A percentile compares a stretch with the other conserved stretches of the same genome.
phyloP scores from a whole-genome alignment of 371 early-diverging fungal genomes.

The Dichotomocladium elegans region DNA sequence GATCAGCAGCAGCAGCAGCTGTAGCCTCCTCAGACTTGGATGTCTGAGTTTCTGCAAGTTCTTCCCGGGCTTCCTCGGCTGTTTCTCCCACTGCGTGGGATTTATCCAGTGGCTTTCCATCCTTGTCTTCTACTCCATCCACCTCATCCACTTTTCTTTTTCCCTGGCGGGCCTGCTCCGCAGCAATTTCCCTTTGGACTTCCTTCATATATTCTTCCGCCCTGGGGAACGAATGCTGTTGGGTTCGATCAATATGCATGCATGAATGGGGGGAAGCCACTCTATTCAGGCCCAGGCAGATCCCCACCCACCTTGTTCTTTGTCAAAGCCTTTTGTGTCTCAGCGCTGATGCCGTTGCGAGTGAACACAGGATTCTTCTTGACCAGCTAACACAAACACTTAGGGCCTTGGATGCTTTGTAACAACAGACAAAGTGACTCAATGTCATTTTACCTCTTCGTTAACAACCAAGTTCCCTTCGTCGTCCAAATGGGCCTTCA shows the following conservation, averaged over 20 bases:
- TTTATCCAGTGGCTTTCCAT: neutral
- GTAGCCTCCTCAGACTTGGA: neutral
- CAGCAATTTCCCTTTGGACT: constrained; percentile 19
- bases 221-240: constrained; percentile 44
- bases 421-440: too few species aligned
- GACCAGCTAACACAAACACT: too few species aligned
- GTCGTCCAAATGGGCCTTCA: constrained; percentile 62
- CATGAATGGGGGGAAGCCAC: too few species aligned
- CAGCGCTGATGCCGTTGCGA: constrained; percentile 37
- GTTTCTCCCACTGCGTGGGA: constrained; percentile 2
- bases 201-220: constrained; percentile 41
- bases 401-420: too few species aligned
- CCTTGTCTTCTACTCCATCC: constrained; percentile 2
- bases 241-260: neutral
- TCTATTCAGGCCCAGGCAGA: too few species aligned
- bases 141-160: constrained; percentile 22
- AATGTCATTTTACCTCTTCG: constrained; percentile 33
- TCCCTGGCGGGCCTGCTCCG: constrained; percentile 19
- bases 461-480: constrained; percentile 47
- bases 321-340: constrained; percentile 46
- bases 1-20: constrained; percentile 6
- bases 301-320: constrained; percentile 29
- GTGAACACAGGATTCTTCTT: constrained; percentile 30
- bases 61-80: neutral
- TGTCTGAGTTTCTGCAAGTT: neutral